Conservation (phyloP, 805 yeast species). For the Candida sithepensis region DNA sequence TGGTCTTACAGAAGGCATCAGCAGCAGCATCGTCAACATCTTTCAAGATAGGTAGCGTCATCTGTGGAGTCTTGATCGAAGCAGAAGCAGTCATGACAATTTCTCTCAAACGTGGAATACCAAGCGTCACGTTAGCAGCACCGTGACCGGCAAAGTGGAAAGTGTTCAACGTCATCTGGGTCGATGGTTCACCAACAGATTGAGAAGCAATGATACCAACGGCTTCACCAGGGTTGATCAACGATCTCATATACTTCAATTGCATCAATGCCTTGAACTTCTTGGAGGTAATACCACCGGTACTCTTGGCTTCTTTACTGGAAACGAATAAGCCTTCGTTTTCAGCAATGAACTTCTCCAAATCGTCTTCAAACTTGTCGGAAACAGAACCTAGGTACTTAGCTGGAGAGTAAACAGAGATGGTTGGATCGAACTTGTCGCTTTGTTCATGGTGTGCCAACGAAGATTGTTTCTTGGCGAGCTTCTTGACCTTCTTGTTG, state of each 20-base stretch:
- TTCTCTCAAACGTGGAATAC: constrained; percentile 99
- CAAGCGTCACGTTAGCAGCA: constrained; percentile 98
- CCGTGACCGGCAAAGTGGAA: constrained; percentile 99
- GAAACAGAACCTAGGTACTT: constrained; percentile 91
- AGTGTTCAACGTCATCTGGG: constrained; percentile 95
- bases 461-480: constrained; percentile 57
- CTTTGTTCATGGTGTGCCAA: constrained; percentile 61
- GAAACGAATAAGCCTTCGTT: constrained; percentile 56
- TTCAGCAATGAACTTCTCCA: constrained; percentile 63
- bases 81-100: constrained; percentile 99
- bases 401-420: constrained; percentile 82
- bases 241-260: constrained; percentile 94
- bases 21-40: constrained; percentile 86
- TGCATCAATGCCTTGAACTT: constrained; percentile 96
- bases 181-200: constrained; percentile 98
- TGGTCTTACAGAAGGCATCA: constrained; percentile 87
- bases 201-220: constrained; percentile 98
- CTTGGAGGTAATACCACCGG: constrained; percentile 60
- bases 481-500: constrained; percentile 77
- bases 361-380: constrained; percentile 76
- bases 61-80: constrained; percentile 95
- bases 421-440: constrained; percentile 79
- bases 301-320: constrained; percentile 42
- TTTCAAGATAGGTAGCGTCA: constrained; percentile 81
- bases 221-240: constrained; percentile 94